These are phyloP conservation scores for Clavulina sp. DNA, from an alignment of 768 basidiomycete genomes.

Conservation along the genomic window DNA sequence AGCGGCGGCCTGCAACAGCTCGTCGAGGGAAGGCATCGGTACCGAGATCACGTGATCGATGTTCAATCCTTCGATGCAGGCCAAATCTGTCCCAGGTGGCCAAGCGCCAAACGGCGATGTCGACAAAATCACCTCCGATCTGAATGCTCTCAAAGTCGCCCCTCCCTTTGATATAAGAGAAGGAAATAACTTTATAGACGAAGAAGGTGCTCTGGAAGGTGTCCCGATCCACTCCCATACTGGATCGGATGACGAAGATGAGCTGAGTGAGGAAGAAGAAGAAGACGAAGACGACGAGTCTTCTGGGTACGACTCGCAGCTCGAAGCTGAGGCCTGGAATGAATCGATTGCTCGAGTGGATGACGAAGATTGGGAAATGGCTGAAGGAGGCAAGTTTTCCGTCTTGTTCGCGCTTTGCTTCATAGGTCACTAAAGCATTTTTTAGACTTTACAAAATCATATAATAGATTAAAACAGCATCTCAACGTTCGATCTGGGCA, in stretches of 20 bases:
- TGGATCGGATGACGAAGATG: conserved; percentile 20
- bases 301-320: conserved; percentile 33
- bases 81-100: no score
- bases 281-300: conserved; percentile 21
- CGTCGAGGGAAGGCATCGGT: no score
- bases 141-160: background rate
- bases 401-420: background rate
- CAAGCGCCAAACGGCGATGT: no score
- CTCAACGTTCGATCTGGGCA: conserved; percentile 64
- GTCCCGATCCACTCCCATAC: conserved; percentile 16
- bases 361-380: conserved; percentile 79
- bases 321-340: conserved; percentile 17
- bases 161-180: conserved; percentile 13
- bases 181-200: conserved; percentile 21
- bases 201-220: conserved; percentile 12
- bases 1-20: background rate
- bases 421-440: background rate
- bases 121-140: no score
- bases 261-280: conserved; percentile 22
- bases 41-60: no score
- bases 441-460: conserved; percentile 95
- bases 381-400: conserved; percentile 47
- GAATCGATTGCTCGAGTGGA: conserved; percentile 32
- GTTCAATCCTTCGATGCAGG: no score
- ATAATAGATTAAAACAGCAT: conserved; percentile 85